Evolutionary conservation across 2,329 filamentous ascomycete species (phyloP).

Genomic region (Teratosphaeria epicoccoides): DNA sequence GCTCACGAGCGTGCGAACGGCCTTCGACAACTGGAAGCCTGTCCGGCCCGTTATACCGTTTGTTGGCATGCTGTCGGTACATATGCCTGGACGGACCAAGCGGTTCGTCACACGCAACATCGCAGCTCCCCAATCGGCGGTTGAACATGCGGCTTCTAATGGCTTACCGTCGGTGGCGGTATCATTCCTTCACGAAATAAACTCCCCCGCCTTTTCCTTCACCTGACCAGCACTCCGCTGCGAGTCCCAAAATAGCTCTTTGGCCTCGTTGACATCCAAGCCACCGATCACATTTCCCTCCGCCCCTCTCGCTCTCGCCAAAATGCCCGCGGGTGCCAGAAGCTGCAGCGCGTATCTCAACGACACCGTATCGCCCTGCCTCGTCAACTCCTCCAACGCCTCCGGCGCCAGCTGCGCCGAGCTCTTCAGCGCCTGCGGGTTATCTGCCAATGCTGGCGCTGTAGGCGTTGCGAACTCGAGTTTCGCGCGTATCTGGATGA

Average conservation of each 20-base stretch:
- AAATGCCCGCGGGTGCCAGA: constrained; percentile 78
- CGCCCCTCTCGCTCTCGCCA: constrained; percentile 58
- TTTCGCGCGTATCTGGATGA: constrained; percentile 67
- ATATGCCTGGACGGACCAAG: too few relatives aligned
- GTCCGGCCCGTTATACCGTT: too few relatives aligned
- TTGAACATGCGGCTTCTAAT: too few relatives aligned
- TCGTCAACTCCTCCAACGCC: constrained; percentile 76
- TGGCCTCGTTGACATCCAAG: constrained; percentile 45
- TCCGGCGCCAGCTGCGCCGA: constrained; percentile 66
- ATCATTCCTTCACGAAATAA: constrained; percentile 3
- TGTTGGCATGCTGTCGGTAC: too few relatives aligned
- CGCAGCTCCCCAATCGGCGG: too few relatives aligned
- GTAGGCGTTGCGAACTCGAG: constrained; percentile 28
- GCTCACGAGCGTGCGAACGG: too few relatives aligned
- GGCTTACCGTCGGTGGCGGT: too few relatives aligned
- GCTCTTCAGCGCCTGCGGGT: constrained; percentile 51
- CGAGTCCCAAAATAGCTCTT: constrained; percentile 39
- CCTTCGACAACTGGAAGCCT: too few relatives aligned
- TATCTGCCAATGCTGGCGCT: constrained; percentile 23
- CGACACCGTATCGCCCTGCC: constrained; percentile 80
- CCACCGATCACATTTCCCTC: constrained; percentile 33
- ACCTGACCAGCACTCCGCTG: constrained; percentile 32
- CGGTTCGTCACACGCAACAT: too few relatives aligned
- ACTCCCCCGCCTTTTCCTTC: constrained; percentile 1
- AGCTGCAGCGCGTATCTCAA: constrained; percentile 88